These are phyloP conservation scores for Ceratocystis diversiconidia DNA, from an alignment of 2,329 filamentous ascomycete genomes.

Conservation along the genomic window DNA sequence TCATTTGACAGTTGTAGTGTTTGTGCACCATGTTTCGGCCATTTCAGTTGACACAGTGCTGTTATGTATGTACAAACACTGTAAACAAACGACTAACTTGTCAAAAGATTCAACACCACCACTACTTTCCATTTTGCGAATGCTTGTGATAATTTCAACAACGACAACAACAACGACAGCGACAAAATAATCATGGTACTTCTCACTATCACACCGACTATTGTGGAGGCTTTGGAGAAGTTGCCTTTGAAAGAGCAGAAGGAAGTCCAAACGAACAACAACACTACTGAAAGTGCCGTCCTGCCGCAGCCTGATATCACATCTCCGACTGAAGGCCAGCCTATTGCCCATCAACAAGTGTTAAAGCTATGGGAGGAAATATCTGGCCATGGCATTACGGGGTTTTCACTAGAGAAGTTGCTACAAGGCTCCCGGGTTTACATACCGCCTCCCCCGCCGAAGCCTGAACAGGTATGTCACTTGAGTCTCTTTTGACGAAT, in stretches of 20 bases:
- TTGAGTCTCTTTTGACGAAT: neutral
- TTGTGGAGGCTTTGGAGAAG: conserved; percentile 46
- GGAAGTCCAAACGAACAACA: conserved; percentile 3
- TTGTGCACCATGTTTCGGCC: neutral
- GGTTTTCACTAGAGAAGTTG: conserved; percentile 50
- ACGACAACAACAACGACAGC: neutral
- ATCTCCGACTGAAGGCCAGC: conserved; percentile 40
- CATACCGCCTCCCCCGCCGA: conserved; percentile 63
- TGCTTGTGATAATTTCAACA: neutral
- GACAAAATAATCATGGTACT: conserved; percentile 47
- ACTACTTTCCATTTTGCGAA: neutral
- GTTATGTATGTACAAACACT: neutral
- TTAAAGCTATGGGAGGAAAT: conserved; percentile 46
- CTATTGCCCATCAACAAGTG: conserved; percentile 58
- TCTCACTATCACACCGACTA: conserved; percentile 58
- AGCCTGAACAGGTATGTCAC: conserved; percentile 56
- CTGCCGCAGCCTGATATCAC: neutral
- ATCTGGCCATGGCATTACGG: conserved; percentile 24
- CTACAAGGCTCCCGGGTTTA: conserved; percentile 61
- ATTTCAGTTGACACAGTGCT: neutral
- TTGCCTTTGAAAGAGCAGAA: conserved; percentile 17
- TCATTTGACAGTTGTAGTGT: neutral
- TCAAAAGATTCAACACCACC: neutral
- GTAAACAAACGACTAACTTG: neutral
- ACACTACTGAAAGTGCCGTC: conserved; percentile 7